Evolutionary conservation across 2,329 filamentous ascomycete species (phyloP).

Genomic region (Penicillium corylophilum): DNA sequence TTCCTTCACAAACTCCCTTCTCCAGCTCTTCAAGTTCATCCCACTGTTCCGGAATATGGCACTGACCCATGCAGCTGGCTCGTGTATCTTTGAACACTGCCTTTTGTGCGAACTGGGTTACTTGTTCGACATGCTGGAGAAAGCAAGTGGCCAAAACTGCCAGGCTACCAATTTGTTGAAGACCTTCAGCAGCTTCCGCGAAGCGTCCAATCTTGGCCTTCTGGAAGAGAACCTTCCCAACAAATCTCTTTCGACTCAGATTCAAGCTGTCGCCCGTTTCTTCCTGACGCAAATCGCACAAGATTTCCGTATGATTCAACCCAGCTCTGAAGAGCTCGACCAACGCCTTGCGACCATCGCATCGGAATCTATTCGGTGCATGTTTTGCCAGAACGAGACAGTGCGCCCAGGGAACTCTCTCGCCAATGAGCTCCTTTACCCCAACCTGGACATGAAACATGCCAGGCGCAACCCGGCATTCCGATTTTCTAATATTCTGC

Average conservation of each 20-base stretch:
- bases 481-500: slow-evolving; percentile 85
- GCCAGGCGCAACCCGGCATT: slow-evolving; percentile 49
- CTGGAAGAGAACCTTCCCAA: slow-evolving; percentile 79
- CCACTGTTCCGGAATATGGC: slow-evolving; percentile 84
- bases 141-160: slow-evolving; percentile 88
- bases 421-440: slow-evolving; percentile 84
- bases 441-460: slow-evolving; percentile 56
- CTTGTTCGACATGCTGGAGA: slow-evolving; percentile 96
- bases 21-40: slow-evolving; percentile 90
- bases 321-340: slow-evolving; percentile 66
- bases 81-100: slow-evolving; percentile 79
- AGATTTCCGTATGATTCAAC: slow-evolving; percentile 70
- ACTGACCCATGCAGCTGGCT: slow-evolving; percentile 81
- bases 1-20: slow-evolving; percentile 88
- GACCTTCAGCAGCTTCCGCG: slow-evolving; percentile 78
- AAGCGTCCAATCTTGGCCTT: slow-evolving; percentile 73
- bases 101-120: slow-evolving; percentile 93
- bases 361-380: slow-evolving; percentile 68
- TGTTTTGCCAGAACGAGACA: slow-evolving; percentile 83
- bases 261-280: slow-evolving; percentile 84
- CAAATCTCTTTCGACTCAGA: slow-evolving; percentile 72
- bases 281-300: slow-evolving; percentile 75
- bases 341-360: slow-evolving; percentile 55
- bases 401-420: slow-evolving; percentile 74
- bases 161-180: slow-evolving; percentile 95